A percentile compares a stretch with the other conserved stretches of the same genome.
phyloP scores from a whole-genome alignment of 345 rosid species.

The Euclidium syriacum region DNA sequence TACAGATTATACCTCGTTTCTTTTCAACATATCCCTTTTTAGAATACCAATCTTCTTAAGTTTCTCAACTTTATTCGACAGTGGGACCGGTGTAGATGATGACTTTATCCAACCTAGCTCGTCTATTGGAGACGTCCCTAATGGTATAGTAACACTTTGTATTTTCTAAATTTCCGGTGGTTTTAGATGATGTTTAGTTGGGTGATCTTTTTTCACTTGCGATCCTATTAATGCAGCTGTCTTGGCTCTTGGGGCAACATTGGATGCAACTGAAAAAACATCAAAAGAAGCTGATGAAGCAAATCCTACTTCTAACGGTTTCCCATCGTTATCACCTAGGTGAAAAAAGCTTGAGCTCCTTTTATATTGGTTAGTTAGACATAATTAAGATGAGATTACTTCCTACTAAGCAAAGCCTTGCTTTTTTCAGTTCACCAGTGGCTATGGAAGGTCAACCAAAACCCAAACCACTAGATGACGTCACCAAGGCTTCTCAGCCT shows the following conservation, averaged over 20 bases:
- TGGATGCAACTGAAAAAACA: constrained; percentile 36
- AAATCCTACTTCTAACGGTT: constrained; percentile 38
- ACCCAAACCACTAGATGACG: constrained; percentile 27
- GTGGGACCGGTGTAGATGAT: constrained; percentile 19
- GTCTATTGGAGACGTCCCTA: constrained; percentile 7
- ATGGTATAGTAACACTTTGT: constrained; percentile 35
- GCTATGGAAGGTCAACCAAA: constrained; percentile 37
- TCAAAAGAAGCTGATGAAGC: constrained; percentile 35
- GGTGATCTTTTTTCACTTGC: not conserved
- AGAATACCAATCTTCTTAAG: not conserved
- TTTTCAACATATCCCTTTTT: not conserved
- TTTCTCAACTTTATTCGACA: constrained; percentile 7
- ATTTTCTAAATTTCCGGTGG: not conserved
- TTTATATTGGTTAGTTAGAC: not conserved
- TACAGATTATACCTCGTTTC: not conserved
- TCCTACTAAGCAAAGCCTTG: not conserved
- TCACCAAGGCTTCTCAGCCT: constrained; percentile 23
- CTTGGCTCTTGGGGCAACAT: constrained; percentile 32
- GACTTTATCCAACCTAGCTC: constrained; percentile 17
- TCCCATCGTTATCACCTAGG: constrained; percentile 49
- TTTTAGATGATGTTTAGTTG: constrained; percentile 12
- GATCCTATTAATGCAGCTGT: constrained; percentile 22
- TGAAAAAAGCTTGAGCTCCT: constrained; percentile 24
- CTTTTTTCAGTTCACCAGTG: constrained; percentile 40
- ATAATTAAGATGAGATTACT: not conserved